A percentile compares a stretch with the other conserved stretches of the same genome.
Conservation (phyloP, 2,329 filamentous ascomycete genomes). For the Paracoccidioides brasiliensis region DNA sequence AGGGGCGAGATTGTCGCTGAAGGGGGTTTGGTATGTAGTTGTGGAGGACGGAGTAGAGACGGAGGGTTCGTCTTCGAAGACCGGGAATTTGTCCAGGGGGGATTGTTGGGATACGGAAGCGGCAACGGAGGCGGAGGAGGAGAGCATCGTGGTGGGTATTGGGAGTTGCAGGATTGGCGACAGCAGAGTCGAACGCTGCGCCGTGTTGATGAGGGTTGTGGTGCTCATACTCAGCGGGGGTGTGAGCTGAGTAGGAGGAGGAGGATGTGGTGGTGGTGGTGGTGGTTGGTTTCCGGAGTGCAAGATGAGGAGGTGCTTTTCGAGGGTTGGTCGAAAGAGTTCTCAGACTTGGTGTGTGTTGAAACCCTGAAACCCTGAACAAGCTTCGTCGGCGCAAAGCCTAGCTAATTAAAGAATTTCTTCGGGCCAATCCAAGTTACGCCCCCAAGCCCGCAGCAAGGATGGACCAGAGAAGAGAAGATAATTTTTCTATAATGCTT, state of each 20-base stretch:
- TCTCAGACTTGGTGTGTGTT: too few species aligned
- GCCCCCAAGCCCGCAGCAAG: too few species aligned
- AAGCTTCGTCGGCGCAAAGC: too few species aligned
- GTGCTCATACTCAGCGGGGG: constrained; percentile 24
- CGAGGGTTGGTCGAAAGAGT: too few species aligned
- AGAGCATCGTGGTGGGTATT: constrained; percentile 9
- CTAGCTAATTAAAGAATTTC: too few species aligned
- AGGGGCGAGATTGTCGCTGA: constrained; percentile 11
- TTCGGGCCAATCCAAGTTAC: too few species aligned
- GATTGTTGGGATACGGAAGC: background rate
- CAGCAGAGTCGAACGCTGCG: constrained; percentile 27
- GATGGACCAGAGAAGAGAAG: too few species aligned
- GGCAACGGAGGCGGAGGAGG: constrained; percentile 3
- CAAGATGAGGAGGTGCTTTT: too few species aligned
- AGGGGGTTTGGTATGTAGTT: constrained; percentile 9
- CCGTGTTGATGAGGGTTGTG: constrained; percentile 27
- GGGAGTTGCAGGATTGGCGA: constrained; percentile 24
- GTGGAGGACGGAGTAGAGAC: constrained; percentile 14
- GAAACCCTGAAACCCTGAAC: too few species aligned
- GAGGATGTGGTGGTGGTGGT: background rate
- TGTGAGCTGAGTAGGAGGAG: background rate
- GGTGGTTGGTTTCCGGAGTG: background rate
- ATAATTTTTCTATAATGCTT: too few species aligned
- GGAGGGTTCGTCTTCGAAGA: constrained; percentile 26
- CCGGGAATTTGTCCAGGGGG: constrained; percentile 32